These are phyloP conservation scores for Eremochloa ophiuroides DNA, from an alignment of 176 grass and related monocot species.

Conservation along the genomic window DNA sequence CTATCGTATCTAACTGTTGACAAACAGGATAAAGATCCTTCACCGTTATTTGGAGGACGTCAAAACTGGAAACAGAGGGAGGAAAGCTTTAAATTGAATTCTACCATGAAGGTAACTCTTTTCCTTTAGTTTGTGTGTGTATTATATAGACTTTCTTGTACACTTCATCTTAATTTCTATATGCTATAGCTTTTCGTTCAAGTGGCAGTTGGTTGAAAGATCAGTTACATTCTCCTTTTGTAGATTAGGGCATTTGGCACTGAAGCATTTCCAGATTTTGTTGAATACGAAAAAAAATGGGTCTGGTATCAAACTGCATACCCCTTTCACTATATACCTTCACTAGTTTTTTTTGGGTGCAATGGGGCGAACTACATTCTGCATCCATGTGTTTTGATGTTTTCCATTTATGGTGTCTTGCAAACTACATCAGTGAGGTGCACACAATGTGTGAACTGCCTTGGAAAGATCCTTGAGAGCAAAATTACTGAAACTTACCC, in stretches of 20 bases:
- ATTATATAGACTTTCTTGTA: neutral
- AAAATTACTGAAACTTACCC: neutral
- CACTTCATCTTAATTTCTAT: neutral
- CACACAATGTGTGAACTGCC: neutral
- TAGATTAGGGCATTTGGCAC: neutral
- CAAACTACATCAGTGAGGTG: neutral
- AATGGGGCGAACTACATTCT: neutral
- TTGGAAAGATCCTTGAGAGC: neutral
- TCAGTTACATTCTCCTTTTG: neutral
- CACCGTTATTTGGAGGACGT: slow-evolving; percentile 73
- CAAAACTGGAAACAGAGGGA: slow-evolving; percentile 83
- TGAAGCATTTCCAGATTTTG: neutral
- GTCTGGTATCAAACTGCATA: neutral
- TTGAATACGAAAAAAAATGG: neutral
- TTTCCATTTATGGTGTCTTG: neutral
- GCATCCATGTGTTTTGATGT: neutral
- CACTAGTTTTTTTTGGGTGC: neutral
- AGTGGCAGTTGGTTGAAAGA: neutral
- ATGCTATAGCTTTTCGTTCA: neutral
- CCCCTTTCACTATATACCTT: neutral
- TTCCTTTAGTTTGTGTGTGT: neutral
- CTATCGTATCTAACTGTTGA: slow-evolving; percentile 60
- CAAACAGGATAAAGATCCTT: slow-evolving; percentile 50
- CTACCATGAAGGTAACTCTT: slow-evolving; percentile 70
- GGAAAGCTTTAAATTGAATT: slow-evolving; percentile 74